Percentiles rank a stretch among this genome's conserved stretches.
Conservation (phyloP, 192 early-diverging fungal genomes). For the Lunasporangiospora selenospora region DNA sequence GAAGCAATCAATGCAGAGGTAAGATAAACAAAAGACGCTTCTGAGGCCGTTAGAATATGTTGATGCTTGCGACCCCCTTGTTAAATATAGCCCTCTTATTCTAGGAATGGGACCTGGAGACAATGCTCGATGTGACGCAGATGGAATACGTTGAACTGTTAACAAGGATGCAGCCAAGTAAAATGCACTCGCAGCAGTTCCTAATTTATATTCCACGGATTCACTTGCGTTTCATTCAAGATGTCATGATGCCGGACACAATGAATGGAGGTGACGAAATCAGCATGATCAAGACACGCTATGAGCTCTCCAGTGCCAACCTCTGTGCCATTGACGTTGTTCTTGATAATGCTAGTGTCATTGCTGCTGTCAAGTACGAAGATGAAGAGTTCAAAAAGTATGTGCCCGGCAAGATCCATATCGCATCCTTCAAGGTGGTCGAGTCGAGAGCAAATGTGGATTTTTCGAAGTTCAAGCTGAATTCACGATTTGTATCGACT, state of each 20-base stretch:
- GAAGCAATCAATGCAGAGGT: constrained; percentile 64
- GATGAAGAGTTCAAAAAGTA: constrained; percentile 59
- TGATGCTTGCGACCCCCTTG: neutral
- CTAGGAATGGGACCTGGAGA: constrained; percentile 69
- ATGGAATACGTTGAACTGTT: constrained; percentile 66
- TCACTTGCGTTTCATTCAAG: constrained; percentile 74
- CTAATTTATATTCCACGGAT: constrained; percentile 59
- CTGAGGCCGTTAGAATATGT: neutral
- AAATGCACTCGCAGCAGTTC: constrained; percentile 58
- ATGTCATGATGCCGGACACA: constrained; percentile 70
- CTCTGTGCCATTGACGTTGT: constrained; percentile 71
- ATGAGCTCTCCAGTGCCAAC: constrained; percentile 63
- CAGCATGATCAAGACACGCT: constrained; percentile 58
- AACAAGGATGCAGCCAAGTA: constrained; percentile 55
- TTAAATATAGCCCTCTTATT: constrained; percentile 17
- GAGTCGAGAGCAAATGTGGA: constrained; percentile 63
- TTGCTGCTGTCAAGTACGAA: constrained; percentile 57
- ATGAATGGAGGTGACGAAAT: constrained; percentile 55
- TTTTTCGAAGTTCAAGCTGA: constrained; percentile 58
- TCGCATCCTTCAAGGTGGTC: constrained; percentile 52
- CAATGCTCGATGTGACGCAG: constrained; percentile 71
- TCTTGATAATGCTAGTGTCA: constrained; percentile 56
- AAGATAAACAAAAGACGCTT: constrained; percentile 1
- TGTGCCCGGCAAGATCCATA: constrained; percentile 51
- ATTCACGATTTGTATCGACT: constrained; percentile 63